Conservation (phyloP, 495 filamentous ascomycete genomes). For the Penicillium ochrochloron region DNA sequence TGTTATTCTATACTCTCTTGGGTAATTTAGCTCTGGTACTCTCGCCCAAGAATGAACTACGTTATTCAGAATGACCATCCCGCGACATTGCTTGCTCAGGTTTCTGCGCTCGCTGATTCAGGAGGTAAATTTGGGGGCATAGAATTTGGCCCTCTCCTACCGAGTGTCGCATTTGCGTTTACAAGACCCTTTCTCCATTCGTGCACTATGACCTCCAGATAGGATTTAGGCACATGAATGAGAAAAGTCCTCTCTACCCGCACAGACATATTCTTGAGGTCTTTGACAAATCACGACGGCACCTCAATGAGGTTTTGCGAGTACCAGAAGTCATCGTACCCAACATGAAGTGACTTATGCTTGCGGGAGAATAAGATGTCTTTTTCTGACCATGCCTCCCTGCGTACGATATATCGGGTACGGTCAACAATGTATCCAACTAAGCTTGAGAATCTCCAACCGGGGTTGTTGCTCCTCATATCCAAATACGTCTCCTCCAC, state of each 20-base stretch:
- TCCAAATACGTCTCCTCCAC: slow-evolving; percentile 3
- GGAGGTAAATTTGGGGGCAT: no score
- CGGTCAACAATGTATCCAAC: background rate
- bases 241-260: no score
- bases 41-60: background rate
- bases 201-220: background rate
- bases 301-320: background rate
- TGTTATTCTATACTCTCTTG: background rate
- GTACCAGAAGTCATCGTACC: background rate
- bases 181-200: background rate
- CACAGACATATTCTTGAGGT: no score
- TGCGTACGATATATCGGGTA: background rate
- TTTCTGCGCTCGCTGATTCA: no score
- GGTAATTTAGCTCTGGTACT: background rate
- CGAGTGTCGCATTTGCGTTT: no score
- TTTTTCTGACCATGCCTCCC: background rate
- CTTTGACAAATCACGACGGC: background rate
- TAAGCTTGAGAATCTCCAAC: slow-evolving; percentile 4
- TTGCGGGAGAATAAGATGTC: background rate
- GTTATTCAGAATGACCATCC: background rate
- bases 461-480: slow-evolving; percentile 13
- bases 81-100: background rate
- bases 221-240: no score
- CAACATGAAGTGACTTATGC: background rate
- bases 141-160: no score